Base-by-base conservation (phyloP, 208 protist genomes). In the Trypanosoma avium region DNA sequence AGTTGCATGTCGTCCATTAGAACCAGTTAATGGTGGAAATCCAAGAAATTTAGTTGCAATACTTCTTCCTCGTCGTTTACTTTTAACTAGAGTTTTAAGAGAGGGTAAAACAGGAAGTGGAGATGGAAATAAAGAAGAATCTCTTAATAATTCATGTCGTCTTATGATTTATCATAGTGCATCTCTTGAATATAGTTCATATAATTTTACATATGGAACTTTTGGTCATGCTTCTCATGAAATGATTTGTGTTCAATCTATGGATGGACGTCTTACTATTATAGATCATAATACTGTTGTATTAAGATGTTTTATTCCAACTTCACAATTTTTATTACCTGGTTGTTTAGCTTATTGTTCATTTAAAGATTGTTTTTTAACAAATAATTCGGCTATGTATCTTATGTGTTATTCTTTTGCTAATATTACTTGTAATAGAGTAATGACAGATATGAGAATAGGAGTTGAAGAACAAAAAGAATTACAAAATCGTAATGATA, bases 211-310 rank as follows among this genome's bases (percentile, higher is more conserved):
- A 0, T 81, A 46, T 30, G 94, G 94, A 22, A 74, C 60, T 15
- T 97, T 97, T 74, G 92, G 90, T 10, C 71, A 70, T 24, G 63
- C 73, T 22, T 61, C 61, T 10, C 81, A 93, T 67, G 82, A 95
- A 45, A 79, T 90, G 67, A 59, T 96, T 17, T 97, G 92, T 47
- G 88, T 97, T 22, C 94, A 97, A 63, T 90, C 94, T 7, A 92
- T 97, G 80, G 89, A 97, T 69, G 94, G 94, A 17, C 70, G 82
- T 27, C 68, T 95, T 12, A 91, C 81, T 26, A 79, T 97, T 45
- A 65, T 94, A 13, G 89, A 97, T 49, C 89, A 93, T 67, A 86
- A 91, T 35, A 83, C 85, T 30, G 64, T 96, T 19, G 43, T 90
- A 4, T 93, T 91, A 50, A 60, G 67, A 27, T 78, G 85, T 27